phyloP scores from a whole-genome alignment of 371 early-diverging fungal species.

The Actinomucor elegans region DNA sequence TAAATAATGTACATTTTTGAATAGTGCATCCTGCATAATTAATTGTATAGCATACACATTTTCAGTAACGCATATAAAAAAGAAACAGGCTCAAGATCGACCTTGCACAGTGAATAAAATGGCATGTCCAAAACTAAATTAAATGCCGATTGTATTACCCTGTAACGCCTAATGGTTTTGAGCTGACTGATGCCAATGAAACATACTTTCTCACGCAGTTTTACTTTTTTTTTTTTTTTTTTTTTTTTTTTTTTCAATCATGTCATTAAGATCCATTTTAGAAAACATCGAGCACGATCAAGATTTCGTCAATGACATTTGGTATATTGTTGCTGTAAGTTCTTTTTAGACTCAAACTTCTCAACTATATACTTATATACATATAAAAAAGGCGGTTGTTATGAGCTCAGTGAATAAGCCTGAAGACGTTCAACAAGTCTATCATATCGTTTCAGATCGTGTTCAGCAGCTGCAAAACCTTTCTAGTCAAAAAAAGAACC shows the following conservation, averaged over 20 bases:
- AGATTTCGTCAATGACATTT: conserved; percentile 8
- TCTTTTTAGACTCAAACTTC: not conserved
- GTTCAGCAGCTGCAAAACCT: conserved; percentile 4
- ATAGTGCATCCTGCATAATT: no score
- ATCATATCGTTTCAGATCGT: conserved; percentile 11
- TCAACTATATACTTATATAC: not conserved
- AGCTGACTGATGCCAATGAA: no score
- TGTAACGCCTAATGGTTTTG: no score
- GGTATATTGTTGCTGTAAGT: conserved; percentile 19
- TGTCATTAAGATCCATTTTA: conserved; percentile 1
- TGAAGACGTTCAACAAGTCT: conserved; percentile 30
- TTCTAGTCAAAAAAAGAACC: conserved; percentile 2
- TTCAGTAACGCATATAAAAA: no score
- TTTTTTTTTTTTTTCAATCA: not conserved
- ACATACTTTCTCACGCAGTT: no score
- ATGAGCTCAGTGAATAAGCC: conserved; percentile 37
- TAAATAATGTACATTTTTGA: no score
- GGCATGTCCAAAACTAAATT: no score
- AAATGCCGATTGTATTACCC: no score
- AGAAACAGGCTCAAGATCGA: no score
- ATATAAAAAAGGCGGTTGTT: conserved; percentile 24
- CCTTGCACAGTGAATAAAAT: no score
- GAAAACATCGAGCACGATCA: conserved; percentile 5
- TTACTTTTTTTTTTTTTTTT: no score
- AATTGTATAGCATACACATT: no score